Evolutionary conservation across 2,329 filamentous ascomycete species (phyloP).

Genomic region (Lachnum nothofagi): DNA sequence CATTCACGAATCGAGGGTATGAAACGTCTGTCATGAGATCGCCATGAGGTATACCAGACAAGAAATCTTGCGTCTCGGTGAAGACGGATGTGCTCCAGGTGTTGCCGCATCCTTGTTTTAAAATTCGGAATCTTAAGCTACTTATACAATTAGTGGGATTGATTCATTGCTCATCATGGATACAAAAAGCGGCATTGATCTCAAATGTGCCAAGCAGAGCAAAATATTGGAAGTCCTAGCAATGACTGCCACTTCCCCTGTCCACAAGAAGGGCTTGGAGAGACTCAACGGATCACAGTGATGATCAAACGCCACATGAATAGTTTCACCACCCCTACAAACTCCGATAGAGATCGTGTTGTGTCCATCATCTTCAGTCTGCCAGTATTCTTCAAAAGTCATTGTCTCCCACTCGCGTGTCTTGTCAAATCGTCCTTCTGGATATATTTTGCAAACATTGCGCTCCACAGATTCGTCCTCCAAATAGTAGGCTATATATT

Average conservation of each 20-base stretch:
- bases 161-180: neutral
- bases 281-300: constrained; percentile 24
- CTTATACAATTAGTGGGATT: neutral
- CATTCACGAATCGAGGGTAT: constrained; percentile 27
- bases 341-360: constrained; percentile 25
- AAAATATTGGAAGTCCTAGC: too few relatives aligned
- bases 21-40: constrained; percentile 22
- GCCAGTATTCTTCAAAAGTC: constrained; percentile 22
- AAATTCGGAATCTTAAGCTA: constrained; percentile 24
- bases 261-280: too few relatives aligned
- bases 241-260: too few relatives aligned
- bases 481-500: constrained; percentile 25
- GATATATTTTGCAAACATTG: constrained; percentile 7
- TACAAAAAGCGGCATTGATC: too few relatives aligned
- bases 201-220: too few relatives aligned
- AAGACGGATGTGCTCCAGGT: constrained; percentile 20
- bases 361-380: constrained; percentile 25
- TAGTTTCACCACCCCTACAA: constrained; percentile 23
- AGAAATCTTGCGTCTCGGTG: constrained; percentile 14
- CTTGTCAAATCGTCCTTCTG: neutral
- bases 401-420: constrained; percentile 17
- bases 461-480: neutral
- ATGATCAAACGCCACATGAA: constrained; percentile 27
- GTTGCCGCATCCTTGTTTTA: neutral
- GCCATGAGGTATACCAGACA: constrained; percentile 20